Evolutionary conservation across 2,329 filamentous ascomycete species (phyloP).

Genomic region (Fusarium sp.): DNA sequence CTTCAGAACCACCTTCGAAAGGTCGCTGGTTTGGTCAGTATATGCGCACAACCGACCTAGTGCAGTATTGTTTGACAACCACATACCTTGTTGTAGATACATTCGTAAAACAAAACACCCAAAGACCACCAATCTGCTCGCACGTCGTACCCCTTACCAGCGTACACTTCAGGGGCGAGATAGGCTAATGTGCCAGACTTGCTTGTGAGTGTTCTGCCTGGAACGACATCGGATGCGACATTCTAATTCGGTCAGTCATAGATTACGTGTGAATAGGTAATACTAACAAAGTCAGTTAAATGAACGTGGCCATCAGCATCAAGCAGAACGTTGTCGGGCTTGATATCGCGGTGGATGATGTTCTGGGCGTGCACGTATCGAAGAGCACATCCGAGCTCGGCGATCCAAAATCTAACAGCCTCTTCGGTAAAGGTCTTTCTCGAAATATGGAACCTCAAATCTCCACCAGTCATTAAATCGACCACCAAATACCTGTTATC

Average conservation of each 20-base stretch:
- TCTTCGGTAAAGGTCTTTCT: conserved; percentile 98
- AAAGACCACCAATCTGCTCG: conserved; percentile 99
- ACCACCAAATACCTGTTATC: conserved; percentile 88
- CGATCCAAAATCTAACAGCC: conserved; percentile 96
- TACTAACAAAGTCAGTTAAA: conserved; percentile 92
- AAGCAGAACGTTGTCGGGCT: conserved; percentile 90
- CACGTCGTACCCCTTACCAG: conserved; percentile 87
- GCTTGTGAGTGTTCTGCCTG: conserved; percentile 86
- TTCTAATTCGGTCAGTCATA: conserved; percentile 70
- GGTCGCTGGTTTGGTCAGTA: conserved; percentile 72
- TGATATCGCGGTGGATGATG: conserved; percentile 92
- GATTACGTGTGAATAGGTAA: not conserved
- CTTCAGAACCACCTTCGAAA: conserved; percentile 90
- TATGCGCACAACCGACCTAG: not conserved
- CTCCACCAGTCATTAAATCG: conserved; percentile 97
- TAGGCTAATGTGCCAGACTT: conserved; percentile 98
- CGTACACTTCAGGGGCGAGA: conserved; percentile 94
- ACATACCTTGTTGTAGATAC: conserved; percentile 96
- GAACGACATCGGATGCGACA: conserved; percentile 92
- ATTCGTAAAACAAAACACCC: conserved; percentile 98
- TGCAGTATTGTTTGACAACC: conserved; percentile 40
- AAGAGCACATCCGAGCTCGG: conserved; percentile 91
- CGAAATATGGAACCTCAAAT: conserved; percentile 97
- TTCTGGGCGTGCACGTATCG: conserved; percentile 87
- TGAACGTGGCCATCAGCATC: conserved; percentile 95